Percentiles rank a stretch among this genome's conserved stretches.
Evolutionary conservation across 1,284 basidiomycete genomes (phyloP).

Genomic region (Laetiporus sulphureus): DNA sequence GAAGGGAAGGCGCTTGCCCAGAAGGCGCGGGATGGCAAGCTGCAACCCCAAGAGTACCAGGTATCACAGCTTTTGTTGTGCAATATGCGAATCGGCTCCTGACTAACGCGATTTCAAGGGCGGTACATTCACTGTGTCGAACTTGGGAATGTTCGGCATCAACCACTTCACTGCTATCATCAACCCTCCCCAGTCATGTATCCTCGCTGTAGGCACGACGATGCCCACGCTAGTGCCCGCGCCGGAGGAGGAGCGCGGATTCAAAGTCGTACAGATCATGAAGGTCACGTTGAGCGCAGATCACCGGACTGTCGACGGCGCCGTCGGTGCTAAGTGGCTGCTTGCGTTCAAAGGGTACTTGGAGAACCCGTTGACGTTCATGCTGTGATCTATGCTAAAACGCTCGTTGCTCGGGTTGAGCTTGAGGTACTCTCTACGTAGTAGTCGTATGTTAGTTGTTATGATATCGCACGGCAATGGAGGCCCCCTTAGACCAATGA

Average conservation of each 20-base stretch:
- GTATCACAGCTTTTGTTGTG: conserved; percentile 28
- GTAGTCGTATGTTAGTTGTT: conserved; percentile 4
- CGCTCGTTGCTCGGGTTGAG: conserved; percentile 1
- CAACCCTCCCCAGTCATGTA: conserved; percentile 98
- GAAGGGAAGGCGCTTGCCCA: conserved; percentile 90
- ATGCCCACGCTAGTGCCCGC: conserved; percentile 84
- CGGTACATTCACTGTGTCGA: conserved; percentile 98
- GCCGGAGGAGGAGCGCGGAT: conserved; percentile 85
- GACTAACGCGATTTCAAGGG: conserved; percentile 48
- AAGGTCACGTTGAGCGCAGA: conserved; percentile 95
- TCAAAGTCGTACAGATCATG: conserved; percentile 90
- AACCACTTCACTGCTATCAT: conserved; percentile 98
- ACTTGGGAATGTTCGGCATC: conserved; percentile 97
- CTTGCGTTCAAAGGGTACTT: conserved; percentile 94
- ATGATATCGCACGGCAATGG: conserved; percentile 1
- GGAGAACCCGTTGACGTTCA: conserved; percentile 93
- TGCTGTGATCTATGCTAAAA: conserved; percentile 51
- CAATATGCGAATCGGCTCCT: neutral
- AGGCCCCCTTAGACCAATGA: too few species aligned
- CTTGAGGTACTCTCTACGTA: conserved; percentile 5
- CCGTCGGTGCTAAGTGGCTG: conserved; percentile 87
- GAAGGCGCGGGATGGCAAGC: conserved; percentile 95
- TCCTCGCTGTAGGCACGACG: conserved; percentile 93
- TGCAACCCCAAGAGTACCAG: conserved; percentile 95
- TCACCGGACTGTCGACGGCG: conserved; percentile 93